These are phyloP conservation scores for Neurospora cerealis DNA, from an alignment of 495 filamentous ascomycete species.

Conservation along the genomic window DNA sequence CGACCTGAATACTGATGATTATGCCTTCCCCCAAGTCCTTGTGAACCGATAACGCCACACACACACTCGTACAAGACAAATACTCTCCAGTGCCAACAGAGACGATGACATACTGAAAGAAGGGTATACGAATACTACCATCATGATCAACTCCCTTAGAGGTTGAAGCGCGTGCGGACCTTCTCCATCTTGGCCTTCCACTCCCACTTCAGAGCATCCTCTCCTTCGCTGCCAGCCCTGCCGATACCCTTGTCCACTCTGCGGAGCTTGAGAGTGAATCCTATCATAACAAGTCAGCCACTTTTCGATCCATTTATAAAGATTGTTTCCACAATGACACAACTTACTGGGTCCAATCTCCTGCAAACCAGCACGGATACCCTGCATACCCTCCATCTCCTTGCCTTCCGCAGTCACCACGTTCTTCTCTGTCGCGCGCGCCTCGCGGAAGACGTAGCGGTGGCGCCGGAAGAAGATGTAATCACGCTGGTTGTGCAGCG, in stretches of 20 bases:
- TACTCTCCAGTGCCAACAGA: neutral
- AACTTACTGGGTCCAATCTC: constrained; percentile 62
- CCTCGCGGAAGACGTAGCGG: constrained; percentile 87
- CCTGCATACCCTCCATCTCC: constrained; percentile 69
- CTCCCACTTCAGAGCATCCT: constrained; percentile 65
- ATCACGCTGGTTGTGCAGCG: constrained; percentile 85
- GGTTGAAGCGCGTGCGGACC: constrained; percentile 80
- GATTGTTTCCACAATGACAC: neutral
- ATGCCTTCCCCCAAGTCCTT: neutral
- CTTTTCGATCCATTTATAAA: neutral
- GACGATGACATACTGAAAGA: neutral
- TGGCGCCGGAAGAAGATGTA: constrained; percentile 90
- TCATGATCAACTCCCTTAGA: constrained; percentile 36
- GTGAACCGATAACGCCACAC: neutral
- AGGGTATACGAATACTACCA: constrained; percentile 3
- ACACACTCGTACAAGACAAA: neutral
- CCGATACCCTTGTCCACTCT: constrained; percentile 88
- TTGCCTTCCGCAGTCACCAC: constrained; percentile 83
- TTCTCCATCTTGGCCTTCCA: constrained; percentile 95
- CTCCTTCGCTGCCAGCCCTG: constrained; percentile 61
- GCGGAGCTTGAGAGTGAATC: constrained; percentile 73
- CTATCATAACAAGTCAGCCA: constrained; percentile 7
- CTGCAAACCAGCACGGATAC: constrained; percentile 73
- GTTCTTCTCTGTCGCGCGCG: constrained; percentile 71
- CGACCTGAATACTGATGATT: neutral